These are phyloP conservation scores for Botrytis medusae DNA, from an alignment of 2,329 filamentous ascomycete species.

Conservation along the genomic window DNA sequence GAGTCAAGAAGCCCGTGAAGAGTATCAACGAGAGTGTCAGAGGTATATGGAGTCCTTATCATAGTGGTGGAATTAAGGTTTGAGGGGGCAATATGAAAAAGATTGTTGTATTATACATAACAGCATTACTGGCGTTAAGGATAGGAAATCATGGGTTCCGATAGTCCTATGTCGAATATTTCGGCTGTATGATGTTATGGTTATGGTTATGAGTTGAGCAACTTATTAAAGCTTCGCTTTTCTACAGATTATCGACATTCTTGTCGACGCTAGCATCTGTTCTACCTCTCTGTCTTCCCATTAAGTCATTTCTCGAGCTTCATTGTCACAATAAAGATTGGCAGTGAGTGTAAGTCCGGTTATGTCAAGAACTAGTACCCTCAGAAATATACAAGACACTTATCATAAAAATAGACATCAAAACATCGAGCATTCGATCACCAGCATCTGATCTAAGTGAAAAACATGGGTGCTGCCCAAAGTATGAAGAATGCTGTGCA, in stretches of 20 bases:
- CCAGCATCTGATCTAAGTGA: neutral
- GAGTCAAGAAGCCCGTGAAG: conserved; percentile 61
- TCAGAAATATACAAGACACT: neutral
- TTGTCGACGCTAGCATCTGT: neutral
- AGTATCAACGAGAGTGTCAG: conserved; percentile 66
- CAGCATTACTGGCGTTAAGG: conserved; percentile 33
- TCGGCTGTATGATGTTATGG: neutral
- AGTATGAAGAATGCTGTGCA: neutral
- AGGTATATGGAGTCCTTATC: conserved; percentile 71
- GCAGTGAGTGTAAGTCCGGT: neutral
- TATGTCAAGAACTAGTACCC: neutral
- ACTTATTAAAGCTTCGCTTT: neutral
- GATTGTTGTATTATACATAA: conserved; percentile 29
- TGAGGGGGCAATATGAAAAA: conserved; percentile 21
- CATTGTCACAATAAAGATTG: neutral
- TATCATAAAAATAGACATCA: neutral
- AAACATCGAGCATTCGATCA: neutral
- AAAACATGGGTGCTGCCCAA: neutral
- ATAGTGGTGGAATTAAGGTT: conserved; percentile 49
- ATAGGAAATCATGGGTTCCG: conserved; percentile 9
- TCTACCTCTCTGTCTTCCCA: neutral
- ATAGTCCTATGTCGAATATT: conserved; percentile 13
- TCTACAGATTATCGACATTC: neutral
- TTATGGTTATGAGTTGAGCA: neutral
- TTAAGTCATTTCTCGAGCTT: neutral